Conservation (phyloP, 2,329 filamentous ascomycete species). For the Harringtonia aguacate region DNA sequence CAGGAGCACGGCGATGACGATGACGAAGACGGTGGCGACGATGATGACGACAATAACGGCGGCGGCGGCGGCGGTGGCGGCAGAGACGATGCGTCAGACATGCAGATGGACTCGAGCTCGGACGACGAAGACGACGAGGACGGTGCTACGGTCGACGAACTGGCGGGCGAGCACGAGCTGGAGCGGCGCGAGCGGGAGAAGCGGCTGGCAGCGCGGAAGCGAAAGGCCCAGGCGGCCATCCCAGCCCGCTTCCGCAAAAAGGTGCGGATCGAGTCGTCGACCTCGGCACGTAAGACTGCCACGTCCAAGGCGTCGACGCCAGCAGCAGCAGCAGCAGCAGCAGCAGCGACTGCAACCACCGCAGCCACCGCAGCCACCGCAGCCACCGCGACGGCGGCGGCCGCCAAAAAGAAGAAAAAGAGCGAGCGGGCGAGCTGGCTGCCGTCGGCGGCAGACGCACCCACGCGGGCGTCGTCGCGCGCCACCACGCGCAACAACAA, state of each 20-base stretch:
- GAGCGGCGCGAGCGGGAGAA: slow-evolving; percentile 65
- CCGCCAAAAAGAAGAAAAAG: slow-evolving; percentile 45
- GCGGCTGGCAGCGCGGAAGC: slow-evolving; percentile 58
- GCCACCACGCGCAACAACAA: slow-evolving; percentile 49
- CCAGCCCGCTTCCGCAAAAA: slow-evolving; percentile 63
- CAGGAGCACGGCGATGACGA: slow-evolving; percentile 61
- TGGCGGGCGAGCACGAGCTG: slow-evolving; percentile 81
- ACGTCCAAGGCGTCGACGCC: slow-evolving; percentile 23
- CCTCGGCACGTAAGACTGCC: slow-evolving; percentile 23
- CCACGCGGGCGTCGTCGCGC: slow-evolving; percentile 47
- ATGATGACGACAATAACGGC: slow-evolving; percentile 31
- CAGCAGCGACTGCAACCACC: slow-evolving; percentile 9
- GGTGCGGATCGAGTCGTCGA: slow-evolving; percentile 57
- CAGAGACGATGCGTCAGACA: slow-evolving; percentile 65
- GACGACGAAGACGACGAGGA: slow-evolving; percentile 54
- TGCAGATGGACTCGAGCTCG: slow-evolving; percentile 76
- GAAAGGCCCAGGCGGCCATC: slow-evolving; percentile 68
- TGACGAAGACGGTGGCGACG: slow-evolving; percentile 65
- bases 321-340: slow-evolving; percentile 23
- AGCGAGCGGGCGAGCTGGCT: slow-evolving; percentile 50
- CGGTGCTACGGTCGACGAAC: slow-evolving; percentile 44
- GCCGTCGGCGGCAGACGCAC: slow-evolving; percentile 41
- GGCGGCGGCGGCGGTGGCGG: slow-evolving; percentile 25
- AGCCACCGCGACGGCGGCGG: slow-evolving; percentile 24
- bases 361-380: slow-evolving; percentile 23